Conservation (phyloP, 768 basidiomycete species). For the Leucogyrophana mollusca region DNA sequence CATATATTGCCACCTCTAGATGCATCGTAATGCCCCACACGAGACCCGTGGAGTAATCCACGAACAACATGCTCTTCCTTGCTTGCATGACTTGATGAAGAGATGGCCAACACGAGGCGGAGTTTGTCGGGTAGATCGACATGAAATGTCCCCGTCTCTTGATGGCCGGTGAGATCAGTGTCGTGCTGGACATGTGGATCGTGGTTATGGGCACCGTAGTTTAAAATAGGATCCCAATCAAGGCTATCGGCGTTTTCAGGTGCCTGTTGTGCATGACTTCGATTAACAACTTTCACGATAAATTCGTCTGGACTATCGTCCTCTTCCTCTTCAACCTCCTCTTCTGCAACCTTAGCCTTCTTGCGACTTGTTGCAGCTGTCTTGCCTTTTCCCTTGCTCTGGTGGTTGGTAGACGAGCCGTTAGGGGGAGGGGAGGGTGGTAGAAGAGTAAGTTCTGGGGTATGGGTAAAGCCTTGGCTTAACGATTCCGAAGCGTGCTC, state of each 20-base stretch:
- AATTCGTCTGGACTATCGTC: constrained; percentile 16
- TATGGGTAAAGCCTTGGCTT: too few relatives aligned
- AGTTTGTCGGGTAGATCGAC: constrained; percentile 67
- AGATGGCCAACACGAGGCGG: constrained; percentile 61
- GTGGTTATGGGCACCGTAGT: constrained; percentile 21
- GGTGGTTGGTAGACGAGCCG: constrained; percentile 19
- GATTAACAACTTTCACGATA: constrained; percentile 20
- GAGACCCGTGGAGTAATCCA: constrained; percentile 57
- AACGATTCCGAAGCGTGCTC: constrained; percentile 12
- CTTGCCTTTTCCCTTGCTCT: constrained; percentile 40
- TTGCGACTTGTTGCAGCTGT: constrained; percentile 40
- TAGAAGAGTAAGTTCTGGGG: constrained; percentile 38
- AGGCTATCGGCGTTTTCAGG: constrained; percentile 14
- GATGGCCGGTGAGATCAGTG: constrained; percentile 26
- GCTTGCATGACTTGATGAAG: constrained; percentile 41
- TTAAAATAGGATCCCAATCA: constrained; percentile 30
- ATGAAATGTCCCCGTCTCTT: constrained; percentile 40
- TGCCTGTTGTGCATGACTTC: constrained; percentile 10
- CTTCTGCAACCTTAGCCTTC: constrained; percentile 44
- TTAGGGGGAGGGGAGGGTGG: constrained; percentile 70
- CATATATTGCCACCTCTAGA: constrained; percentile 71
- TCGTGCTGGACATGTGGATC: constrained; percentile 11
- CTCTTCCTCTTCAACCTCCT: constrained; percentile 21
- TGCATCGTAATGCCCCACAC: constrained; percentile 57
- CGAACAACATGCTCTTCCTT: constrained; percentile 55